Evolutionary conservation across 495 filamentous ascomycete species (phyloP), one percentile per base, ranked within the genome.

Genomic region (Cudoniella acicularis): DNA sequence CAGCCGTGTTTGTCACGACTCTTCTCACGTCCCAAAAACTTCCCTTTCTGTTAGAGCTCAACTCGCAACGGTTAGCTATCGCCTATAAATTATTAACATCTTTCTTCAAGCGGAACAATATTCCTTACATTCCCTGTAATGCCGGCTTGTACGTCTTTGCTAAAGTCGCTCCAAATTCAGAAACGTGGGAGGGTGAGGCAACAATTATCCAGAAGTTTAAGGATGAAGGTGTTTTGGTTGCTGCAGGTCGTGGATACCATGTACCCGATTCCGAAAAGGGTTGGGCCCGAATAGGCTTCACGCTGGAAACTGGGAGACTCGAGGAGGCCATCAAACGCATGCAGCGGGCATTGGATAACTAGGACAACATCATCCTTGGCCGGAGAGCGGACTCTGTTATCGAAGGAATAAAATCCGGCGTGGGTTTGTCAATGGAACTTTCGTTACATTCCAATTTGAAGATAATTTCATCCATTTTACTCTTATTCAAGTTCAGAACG

Each of bases 131-230:
- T 17, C 65, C 63, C 3, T 59, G 52, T 17, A 64, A 62, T 36
- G 62, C 67, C 3, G 63, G 63, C 3, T 23, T 62, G 3, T 70
- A 61, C 49, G 49, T 70, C 10, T 62, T 64, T 23, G 67, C 65
- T 9, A 59, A 54, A 25, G 10, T 70, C 6, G 65, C 55, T 2
- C 22, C 42, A 0, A 21, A 43, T 6, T 62, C 63, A 43, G 18
- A 51, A 41, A 56, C 54, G 11, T 67, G 62, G 61, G 58, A 68
- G 9, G 65, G 62, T n/a, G 67, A 70, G 24, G 43, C 42, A 40
- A 43, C 11, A 6, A 49, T 64, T n/a, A 24, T 66, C 1, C 6
- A 2, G 30, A 45, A 52, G n/a, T 36, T 66, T 17, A 61, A 56
- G 23, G 40, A 54, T 16, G 49, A 23, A 2, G 67, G 67, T 3